These are phyloP conservation scores for Myxozyma kluyveri DNA, from an alignment of 805 yeast genomes.

Conservation along the genomic window DNA sequence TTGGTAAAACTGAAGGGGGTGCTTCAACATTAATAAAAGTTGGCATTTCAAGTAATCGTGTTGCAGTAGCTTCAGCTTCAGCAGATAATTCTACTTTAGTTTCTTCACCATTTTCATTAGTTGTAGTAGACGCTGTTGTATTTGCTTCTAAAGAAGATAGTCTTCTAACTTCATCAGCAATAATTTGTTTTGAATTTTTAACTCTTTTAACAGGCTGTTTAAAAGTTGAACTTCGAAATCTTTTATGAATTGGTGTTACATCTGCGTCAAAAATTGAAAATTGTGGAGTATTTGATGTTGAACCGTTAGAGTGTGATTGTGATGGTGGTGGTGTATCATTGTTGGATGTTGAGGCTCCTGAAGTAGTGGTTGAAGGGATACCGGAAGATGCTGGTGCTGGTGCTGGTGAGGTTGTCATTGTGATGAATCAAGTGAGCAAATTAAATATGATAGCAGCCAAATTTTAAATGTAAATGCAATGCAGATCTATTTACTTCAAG, in stretches of 20 bases:
- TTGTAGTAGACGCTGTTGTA: conserved; percentile 34
- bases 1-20: conserved; percentile 82
- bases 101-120: neutral
- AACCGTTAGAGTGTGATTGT: too few relatives aligned
- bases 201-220: conserved; percentile 58
- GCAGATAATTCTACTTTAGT: conserved; percentile 19
- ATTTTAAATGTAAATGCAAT: too few relatives aligned
- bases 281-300: conserved; percentile 4
- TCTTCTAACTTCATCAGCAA: conserved; percentile 76
- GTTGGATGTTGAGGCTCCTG: neutral
- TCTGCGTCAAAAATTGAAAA: conserved; percentile 33
- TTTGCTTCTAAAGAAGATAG: conserved; percentile 41
- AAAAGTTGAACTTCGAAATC: conserved; percentile 59
- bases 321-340: conserved; percentile 4
- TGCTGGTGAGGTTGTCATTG: neutral
- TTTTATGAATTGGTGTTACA: conserved; percentile 27
- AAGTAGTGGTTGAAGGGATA: neutral
- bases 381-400: neutral
- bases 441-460: too few relatives aligned
- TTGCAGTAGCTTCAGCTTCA: neutral
- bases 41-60: conserved; percentile 40
- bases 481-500: too few relatives aligned
- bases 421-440: neutral
- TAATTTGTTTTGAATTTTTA: conserved; percentile 69
- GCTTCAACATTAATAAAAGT: conserved; percentile 73